These are phyloP conservation scores for Aspergillus costaricaensis DNA, from an alignment of 2,329 filamentous ascomycete genomes.

Conservation along the genomic window DNA sequence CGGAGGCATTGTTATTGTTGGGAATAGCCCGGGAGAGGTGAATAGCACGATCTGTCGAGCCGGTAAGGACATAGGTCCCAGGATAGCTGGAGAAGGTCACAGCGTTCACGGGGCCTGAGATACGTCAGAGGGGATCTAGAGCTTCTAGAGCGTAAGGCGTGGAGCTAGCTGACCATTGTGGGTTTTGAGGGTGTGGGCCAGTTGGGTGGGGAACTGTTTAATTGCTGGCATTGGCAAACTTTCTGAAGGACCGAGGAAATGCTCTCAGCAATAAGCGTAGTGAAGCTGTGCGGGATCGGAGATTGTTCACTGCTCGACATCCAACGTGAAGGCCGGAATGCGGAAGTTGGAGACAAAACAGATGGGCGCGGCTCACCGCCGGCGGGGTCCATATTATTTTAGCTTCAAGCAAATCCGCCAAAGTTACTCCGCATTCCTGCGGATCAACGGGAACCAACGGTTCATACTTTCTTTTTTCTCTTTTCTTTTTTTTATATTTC, in stretches of 20 bases:
- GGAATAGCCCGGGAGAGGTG: constrained; percentile 73
- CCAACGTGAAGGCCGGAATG: background rate
- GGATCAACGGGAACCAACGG: background rate
- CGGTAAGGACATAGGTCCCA: constrained; percentile 78
- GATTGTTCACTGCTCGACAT: background rate
- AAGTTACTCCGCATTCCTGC: constrained; percentile 3
- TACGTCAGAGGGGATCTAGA: background rate
- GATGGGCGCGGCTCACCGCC: constrained; percentile 11
- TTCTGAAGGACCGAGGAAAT: background rate
- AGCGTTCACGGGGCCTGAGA: constrained; percentile 68
- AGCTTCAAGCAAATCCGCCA: background rate
- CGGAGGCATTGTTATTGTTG: constrained; percentile 38
- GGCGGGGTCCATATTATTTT: background rate
- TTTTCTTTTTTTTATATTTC: background rate
- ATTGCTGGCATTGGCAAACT: constrained; percentile 28
- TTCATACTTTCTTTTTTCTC: background rate
- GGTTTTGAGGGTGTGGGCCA: constrained; percentile 47
- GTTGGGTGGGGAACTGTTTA: constrained; percentile 41
- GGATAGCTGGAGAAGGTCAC: constrained; percentile 71
- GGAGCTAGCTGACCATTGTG: constrained; percentile 41
- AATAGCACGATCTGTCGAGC: constrained; percentile 80
- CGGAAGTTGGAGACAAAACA: background rate
- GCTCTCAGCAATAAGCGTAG: background rate
- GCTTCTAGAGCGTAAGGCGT: background rate
- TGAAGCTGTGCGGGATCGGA: background rate